Conservation (phyloP, 2,329 filamentous ascomycete genomes). For the Pestalotiopsis sp. region DNA sequence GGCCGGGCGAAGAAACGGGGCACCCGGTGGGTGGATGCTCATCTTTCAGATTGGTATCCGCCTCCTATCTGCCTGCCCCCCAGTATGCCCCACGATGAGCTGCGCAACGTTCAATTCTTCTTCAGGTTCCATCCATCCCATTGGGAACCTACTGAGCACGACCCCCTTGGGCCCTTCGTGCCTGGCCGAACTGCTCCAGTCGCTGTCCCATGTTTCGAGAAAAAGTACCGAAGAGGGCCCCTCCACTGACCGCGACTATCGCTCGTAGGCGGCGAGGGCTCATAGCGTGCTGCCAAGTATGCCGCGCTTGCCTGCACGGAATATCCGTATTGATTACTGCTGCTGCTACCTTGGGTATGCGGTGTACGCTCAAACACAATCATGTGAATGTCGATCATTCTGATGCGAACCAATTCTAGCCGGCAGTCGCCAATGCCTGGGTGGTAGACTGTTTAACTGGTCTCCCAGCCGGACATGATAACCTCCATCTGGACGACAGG, state of each 20-base stretch:
- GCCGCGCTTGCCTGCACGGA: neutral
- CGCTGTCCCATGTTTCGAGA: neutral
- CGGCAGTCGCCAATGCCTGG: neutral
- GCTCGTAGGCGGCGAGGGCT: neutral
- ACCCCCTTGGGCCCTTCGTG: neutral
- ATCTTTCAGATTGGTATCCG: neutral
- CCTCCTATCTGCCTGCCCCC: neutral
- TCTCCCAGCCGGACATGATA: neutral
- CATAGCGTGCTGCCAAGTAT: neutral
- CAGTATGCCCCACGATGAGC: neutral
- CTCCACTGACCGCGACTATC: neutral
- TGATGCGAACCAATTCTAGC: conserved; percentile 9
- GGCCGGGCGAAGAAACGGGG: neutral
- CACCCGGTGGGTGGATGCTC: neutral
- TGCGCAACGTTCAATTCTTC: neutral
- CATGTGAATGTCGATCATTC: conserved; percentile 24
- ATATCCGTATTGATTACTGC: neutral
- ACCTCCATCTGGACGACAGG: neutral
- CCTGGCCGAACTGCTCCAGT: neutral
- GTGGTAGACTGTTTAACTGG: too few relatives aligned
- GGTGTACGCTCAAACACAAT: neutral
- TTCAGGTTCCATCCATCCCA: neutral
- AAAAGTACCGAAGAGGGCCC: neutral
- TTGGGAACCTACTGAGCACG: neutral
- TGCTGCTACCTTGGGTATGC: neutral